phyloP scores from a whole-genome alignment of 2,329 filamentous ascomycete genomes.

The Tolypocladium sp. region DNA sequence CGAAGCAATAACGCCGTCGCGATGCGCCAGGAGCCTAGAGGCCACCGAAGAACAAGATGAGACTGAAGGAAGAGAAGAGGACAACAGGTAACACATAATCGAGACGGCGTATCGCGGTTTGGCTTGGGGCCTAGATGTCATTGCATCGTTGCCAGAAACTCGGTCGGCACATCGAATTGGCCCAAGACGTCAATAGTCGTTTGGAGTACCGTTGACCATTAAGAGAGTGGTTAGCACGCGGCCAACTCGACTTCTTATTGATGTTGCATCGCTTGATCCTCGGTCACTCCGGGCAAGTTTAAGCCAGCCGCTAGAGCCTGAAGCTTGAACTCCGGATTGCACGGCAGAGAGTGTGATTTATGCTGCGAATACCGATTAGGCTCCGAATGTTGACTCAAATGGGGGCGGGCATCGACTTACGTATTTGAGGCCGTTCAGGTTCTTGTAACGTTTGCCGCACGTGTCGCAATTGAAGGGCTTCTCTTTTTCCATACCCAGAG shows the following conservation, averaged over 20 bases:
- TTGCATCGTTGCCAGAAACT: background rate
- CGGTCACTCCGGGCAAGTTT: conserved; percentile 32
- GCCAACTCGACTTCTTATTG: background rate
- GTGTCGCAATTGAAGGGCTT: conserved; percentile 97
- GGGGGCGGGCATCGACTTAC: conserved; percentile 31
- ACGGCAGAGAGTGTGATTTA: conserved; percentile 77
- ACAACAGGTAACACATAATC: background rate
- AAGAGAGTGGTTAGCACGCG: conserved; percentile 1
- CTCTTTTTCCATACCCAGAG: conserved; percentile 98
- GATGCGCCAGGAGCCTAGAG: conserved; percentile 1
- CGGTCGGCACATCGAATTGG: background rate
- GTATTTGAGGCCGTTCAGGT: conserved; percentile 96
- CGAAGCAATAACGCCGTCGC: conserved; percentile 5
- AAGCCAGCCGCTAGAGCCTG: conserved; percentile 35
- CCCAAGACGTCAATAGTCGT: background rate
- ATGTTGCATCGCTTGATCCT: conserved; percentile 31
- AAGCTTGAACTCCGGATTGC: conserved; percentile 68
- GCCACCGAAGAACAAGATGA: background rate
- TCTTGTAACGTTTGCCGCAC: conserved; percentile 98
- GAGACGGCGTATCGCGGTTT: background rate
- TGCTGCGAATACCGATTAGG: conserved; percentile 34
- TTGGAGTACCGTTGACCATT: background rate
- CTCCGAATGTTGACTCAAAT: background rate
- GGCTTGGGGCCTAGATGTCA: background rate
- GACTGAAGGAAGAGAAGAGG: background rate